Evolutionary conservation across 768 basidiomycete species (phyloP), one percentile per base, ranked within the genome.

Genomic region (Phaeolepiota aurea): DNA sequence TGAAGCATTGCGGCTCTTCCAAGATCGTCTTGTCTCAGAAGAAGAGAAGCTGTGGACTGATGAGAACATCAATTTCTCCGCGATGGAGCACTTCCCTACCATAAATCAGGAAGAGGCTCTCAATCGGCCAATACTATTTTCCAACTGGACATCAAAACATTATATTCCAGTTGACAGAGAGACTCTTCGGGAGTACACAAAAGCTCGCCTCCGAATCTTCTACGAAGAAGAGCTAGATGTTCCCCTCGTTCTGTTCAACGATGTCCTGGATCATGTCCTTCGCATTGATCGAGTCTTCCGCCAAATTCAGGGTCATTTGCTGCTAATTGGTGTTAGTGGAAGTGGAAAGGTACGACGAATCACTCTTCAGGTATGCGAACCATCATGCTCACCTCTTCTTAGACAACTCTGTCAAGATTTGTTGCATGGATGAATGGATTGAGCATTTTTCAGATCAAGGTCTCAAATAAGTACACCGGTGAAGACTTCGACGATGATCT

Each of bases 351-450:
- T 94, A 50, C n/a, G n/a, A n/a, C n/a, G n/a, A n/a, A n/a, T 61
- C 65, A 48, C 14, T 36, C 22, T 18, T 19, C 25, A 7, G 7
- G 25, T 28, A 7, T 7, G n/a, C 5, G 11, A 25, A 21, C 23
- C 20, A 36, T 41, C 15, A 1, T 34, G 15, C 44, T 42, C 41
- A 49, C 39, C 12, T 19, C 34, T 44, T 32, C 38, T 5, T 54
- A 97, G 96, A 99, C 96, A 3, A 99, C 93, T 0, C 65, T 99
- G 1, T 96, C 96, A 28, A 83, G 96, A 35, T 99, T 99, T 58
- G 96, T 99, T 19, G 96, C 96, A 0, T 99, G 96, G 96, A 97
- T 99, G 83, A 99, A 99, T 52, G 96, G 96, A 32, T 69, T 99
- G 40, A 96, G 88, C 56, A 93, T 99, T 49, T 99, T 96, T 76